Percentiles rank a stretch among this genome's conserved stretches.
Conservation (phyloP, 1,139 yeast genomes). For the Pichia sorboxylosa region DNA sequence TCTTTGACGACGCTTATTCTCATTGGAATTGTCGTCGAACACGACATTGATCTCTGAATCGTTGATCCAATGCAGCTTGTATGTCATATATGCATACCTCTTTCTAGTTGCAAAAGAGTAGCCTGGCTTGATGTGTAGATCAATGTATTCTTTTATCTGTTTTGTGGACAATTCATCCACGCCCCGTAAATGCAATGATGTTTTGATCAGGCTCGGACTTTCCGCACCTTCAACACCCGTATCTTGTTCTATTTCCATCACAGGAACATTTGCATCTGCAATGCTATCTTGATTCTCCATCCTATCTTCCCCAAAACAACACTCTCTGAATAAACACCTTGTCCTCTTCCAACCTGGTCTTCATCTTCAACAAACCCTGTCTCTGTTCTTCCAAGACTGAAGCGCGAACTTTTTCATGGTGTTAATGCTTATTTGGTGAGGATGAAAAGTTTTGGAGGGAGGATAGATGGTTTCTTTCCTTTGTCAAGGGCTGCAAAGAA, state of each 20-base stretch:
- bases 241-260: too few species aligned
- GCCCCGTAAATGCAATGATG: conserved; percentile 45
- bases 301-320: too few species aligned
- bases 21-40: conserved; percentile 23
- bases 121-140: conserved; percentile 34
- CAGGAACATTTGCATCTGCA: too few species aligned
- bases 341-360: too few species aligned
- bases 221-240: neutral
- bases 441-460: too few species aligned
- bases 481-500: conserved; percentile 7
- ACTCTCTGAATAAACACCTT: too few species aligned
- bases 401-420: too few species aligned
- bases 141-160: conserved; percentile 48
- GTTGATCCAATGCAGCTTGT: conserved; percentile 56
- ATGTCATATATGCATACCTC: conserved; percentile 17
- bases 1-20: neutral
- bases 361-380: too few species aligned
- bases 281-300: too few species aligned
- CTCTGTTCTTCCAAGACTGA: too few species aligned
- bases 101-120: conserved; percentile 22
- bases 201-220: conserved; percentile 26
- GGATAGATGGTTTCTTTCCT: too few species aligned
- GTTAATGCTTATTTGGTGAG: too few species aligned
- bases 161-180: conserved; percentile 59
- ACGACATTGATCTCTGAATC: conserved; percentile 48